These are phyloP conservation scores for Boechera retrofracta DNA, from an alignment of 345 rosid species.

Conservation along the genomic window DNA sequence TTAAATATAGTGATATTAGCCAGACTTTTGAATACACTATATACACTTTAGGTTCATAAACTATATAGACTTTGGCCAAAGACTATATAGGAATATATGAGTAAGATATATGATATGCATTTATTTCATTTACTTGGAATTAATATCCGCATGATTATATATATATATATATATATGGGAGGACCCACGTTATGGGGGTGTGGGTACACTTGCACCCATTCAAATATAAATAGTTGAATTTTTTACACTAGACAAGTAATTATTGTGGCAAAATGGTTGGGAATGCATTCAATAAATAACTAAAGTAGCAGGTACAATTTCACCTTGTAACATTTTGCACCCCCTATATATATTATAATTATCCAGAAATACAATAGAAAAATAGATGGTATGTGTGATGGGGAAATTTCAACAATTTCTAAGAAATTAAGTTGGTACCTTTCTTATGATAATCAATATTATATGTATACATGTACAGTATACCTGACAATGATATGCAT, in stretches of 20 bases:
- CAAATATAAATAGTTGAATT: no score
- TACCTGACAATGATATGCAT: constrained; percentile 25
- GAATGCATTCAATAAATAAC: no score
- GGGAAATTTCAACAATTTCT: constrained; percentile 30
- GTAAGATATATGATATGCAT: neutral
- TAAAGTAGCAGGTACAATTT: no score
- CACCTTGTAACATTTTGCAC: no score
- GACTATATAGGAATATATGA: neutral
- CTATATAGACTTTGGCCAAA: neutral
- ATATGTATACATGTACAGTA: neutral
- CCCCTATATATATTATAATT: no score
- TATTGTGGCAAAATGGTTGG: no score
- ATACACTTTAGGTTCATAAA: neutral
- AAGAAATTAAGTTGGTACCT: constrained; percentile 6
- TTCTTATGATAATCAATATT: constrained; percentile 1
- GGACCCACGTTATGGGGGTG: no score
- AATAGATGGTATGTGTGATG: constrained; percentile 8
- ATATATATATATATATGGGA: neutral
- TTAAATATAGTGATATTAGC: neutral
- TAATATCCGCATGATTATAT: neutral
- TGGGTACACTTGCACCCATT: no score
- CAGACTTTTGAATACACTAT: neutral
- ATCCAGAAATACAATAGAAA: no score
- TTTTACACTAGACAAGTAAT: no score
- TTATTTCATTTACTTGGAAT: neutral